Evolutionary conservation across 768 basidiomycete species (phyloP).

Genomic region (Amanita thiersii): DNA sequence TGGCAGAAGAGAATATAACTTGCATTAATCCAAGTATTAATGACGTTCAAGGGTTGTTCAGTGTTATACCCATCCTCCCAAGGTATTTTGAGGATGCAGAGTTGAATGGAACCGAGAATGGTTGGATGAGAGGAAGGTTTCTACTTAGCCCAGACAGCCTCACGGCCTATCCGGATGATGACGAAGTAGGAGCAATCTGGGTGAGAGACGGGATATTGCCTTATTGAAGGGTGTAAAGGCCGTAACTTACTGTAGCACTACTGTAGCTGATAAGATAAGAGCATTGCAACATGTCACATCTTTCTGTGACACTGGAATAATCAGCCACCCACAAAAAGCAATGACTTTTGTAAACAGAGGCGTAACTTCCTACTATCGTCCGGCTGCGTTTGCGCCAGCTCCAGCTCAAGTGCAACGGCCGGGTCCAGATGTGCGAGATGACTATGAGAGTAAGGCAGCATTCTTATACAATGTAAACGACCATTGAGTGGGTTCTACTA

Average conservation of each 20-base stretch:
- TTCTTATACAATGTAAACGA: not conserved
- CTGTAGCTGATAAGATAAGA: not conserved
- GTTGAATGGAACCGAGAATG: constrained; percentile 18
- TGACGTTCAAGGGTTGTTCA: constrained; percentile 1
- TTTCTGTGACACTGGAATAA: not conserved
- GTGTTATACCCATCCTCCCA: not conserved
- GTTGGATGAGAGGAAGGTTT: constrained; percentile 12
- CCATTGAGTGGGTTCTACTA: constrained; percentile 9
- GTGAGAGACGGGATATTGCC: constrained; percentile 11
- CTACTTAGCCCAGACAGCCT: constrained; percentile 28
- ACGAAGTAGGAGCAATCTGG: constrained; percentile 25
- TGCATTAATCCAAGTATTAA: not conserved
- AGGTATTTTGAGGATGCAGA: constrained; percentile 12
- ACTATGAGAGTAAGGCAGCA: constrained; percentile 59
- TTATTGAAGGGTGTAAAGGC: constrained; percentile 1
- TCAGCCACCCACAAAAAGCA: not conserved
- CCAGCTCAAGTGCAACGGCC: constrained; percentile 14
- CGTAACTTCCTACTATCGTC: constrained; percentile 21
- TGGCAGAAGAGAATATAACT: constrained; percentile 27
- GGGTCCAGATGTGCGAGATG: constrained; percentile 51
- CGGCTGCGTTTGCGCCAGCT: constrained; percentile 17
- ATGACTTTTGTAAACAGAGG: constrained; percentile 12
- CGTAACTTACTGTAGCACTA: not conserved
- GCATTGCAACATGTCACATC: not conserved
- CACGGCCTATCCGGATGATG: constrained; percentile 32